These are phyloP conservation scores for Aspergillus thermomutatus DNA, from an alignment of 2,329 filamentous ascomycete genomes.

Conservation along the genomic window DNA sequence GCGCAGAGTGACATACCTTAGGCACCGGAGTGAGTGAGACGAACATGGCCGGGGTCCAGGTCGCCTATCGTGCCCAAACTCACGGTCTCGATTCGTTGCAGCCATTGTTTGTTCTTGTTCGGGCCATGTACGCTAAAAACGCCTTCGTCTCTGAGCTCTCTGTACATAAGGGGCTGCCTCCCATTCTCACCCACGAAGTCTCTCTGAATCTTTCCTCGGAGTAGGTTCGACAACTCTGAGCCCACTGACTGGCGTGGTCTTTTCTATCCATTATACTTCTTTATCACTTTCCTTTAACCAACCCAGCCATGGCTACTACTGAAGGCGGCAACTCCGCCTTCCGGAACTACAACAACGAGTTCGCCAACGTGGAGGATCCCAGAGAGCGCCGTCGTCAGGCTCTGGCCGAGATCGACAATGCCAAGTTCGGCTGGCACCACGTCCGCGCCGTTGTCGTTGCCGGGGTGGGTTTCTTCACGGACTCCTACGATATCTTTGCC, in stretches of 20 bases:
- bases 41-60: background rate
- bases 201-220: background rate
- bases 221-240: background rate
- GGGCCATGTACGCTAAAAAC: background rate
- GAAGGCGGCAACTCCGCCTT: conserved; percentile 61
- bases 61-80: background rate
- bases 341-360: conserved; percentile 46
- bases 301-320: background rate
- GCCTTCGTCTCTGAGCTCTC: background rate
- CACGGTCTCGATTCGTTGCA: background rate
- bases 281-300: background rate
- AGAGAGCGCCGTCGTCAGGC: conserved; percentile 77
- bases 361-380: conserved; percentile 49
- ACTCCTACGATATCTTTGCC: conserved; percentile 80
- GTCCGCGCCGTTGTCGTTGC: conserved; percentile 73
- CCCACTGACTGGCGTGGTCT: background rate
- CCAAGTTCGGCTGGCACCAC: conserved; percentile 81
- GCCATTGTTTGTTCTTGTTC: background rate
- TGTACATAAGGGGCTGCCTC: background rate
- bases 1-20: background rate
- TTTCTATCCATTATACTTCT: background rate
- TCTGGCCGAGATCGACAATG: conserved; percentile 77
- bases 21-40: background rate
- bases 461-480: conserved; percentile 85
- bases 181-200: background rate